Conservation (phyloP, 208 protist genomes). For the Crithidia brevicula region DNA sequence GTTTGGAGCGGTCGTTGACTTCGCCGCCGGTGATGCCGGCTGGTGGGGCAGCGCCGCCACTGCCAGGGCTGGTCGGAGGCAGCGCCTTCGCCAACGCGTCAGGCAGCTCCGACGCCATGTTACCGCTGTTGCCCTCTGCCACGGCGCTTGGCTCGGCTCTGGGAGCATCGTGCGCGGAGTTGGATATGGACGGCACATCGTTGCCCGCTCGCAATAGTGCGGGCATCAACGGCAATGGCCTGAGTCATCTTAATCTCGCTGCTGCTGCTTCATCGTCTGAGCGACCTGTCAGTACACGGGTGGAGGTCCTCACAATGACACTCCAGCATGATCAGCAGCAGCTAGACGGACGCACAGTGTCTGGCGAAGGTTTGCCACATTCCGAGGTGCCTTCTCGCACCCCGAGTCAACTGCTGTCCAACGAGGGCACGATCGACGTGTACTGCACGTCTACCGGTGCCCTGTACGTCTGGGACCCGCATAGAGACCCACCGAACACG, state of each 20-base stretch:
- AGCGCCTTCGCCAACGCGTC: not conserved
- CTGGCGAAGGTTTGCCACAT: not conserved
- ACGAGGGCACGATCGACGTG: conserved; percentile 8
- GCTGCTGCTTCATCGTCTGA: not conserved
- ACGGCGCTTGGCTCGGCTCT: too few relatives aligned
- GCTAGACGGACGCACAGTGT: not conserved
- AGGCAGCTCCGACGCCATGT: not conserved
- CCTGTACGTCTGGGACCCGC: conserved; percentile 16
- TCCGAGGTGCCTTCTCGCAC: not conserved
- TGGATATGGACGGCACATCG: too few relatives aligned
- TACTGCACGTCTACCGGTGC: conserved; percentile 9
- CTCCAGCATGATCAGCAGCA: not conserved
- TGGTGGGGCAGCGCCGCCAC: not conserved
- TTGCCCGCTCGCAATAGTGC: too few relatives aligned
- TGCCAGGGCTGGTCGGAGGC: not conserved
- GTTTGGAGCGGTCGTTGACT: not conserved
- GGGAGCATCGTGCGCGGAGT: too few relatives aligned
- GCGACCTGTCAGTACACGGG: conserved; percentile 9
- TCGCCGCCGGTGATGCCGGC: not conserved
- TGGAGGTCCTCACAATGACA: conserved; percentile 16
- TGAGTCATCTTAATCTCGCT: too few relatives aligned
- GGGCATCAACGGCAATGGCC: too few relatives aligned
- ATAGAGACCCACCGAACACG: not conserved
- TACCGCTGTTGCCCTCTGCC: not conserved
- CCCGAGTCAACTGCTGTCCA: not conserved